Percentiles rank a stretch among this genome's conserved stretches.
Conservation (phyloP, 768 basidiomycete species). For the Harrya chromipes region DNA sequence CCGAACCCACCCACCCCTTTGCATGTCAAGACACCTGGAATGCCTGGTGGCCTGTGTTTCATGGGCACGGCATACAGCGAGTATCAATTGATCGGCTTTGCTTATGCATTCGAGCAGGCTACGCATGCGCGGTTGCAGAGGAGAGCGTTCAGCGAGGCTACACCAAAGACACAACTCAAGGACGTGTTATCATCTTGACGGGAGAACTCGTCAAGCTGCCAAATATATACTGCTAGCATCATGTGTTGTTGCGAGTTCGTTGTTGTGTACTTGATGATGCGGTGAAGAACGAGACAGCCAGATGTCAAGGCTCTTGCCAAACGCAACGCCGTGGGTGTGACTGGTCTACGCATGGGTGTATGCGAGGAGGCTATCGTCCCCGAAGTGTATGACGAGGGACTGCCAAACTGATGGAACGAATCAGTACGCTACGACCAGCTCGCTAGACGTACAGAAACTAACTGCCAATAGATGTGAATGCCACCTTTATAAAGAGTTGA, state of each 20-base stretch:
- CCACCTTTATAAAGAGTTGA: conserved; percentile 13
- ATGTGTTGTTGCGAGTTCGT: too few species aligned
- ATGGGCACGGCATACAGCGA: conserved; percentile 46
- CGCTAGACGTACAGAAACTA: neutral
- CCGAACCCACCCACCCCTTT: conserved; percentile 37
- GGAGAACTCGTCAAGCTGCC: neutral
- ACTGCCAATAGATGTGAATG: conserved; percentile 21
- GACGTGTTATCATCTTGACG: conserved; percentile 26
- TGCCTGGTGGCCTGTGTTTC: conserved; percentile 44
- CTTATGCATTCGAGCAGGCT: conserved; percentile 52
- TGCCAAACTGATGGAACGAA: conserved; percentile 17
- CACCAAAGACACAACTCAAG: conserved; percentile 51
- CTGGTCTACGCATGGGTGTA: conserved; percentile 20
- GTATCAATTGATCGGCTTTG: conserved; percentile 39
- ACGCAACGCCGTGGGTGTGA: too few species aligned
- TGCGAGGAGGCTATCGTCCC: conserved; percentile 7
- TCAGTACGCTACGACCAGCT: conserved; percentile 1
- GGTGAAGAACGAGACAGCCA: too few species aligned
- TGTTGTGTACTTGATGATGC: too few species aligned
- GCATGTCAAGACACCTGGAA: conserved; percentile 31
- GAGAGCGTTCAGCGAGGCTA: conserved; percentile 48
- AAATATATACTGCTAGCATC: too few species aligned
- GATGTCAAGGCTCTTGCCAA: too few species aligned
- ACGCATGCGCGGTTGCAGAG: conserved; percentile 49
- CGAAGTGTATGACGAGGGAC: conserved; percentile 20